Evolutionary conservation across 73 alveolate species (phyloP).

Genomic region (Stentor coeruleus): DNA sequence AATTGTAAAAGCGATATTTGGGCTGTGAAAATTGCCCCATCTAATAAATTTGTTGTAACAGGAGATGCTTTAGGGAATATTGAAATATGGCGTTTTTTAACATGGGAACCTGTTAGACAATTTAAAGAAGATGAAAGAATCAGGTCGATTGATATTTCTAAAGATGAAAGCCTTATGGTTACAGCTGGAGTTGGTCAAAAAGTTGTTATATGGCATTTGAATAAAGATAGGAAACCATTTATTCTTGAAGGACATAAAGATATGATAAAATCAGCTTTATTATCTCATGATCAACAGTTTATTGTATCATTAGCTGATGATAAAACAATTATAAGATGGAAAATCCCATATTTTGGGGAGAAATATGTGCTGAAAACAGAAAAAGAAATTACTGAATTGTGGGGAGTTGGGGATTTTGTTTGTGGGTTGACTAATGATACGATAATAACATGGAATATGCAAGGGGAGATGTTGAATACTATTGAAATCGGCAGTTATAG

Average conservation of each 20-base stretch:
- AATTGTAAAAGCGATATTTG: neutral
- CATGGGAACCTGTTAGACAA: neutral
- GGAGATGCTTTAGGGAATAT: neutral
- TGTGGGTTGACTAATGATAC: no score
- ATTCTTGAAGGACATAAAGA: neutral
- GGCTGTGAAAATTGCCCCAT: neutral
- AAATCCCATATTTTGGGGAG: neutral
- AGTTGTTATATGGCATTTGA: neutral
- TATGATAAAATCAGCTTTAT: neutral
- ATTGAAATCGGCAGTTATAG: no score
- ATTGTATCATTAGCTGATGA: neutral
- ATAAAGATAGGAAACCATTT: neutral
- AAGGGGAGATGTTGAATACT: no score
- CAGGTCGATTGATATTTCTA: conserved; percentile 2
- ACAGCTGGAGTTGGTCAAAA: neutral
- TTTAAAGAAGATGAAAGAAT: neutral
- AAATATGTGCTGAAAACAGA: no score
- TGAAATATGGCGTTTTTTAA: neutral
- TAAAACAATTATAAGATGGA: neutral
- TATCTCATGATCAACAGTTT: neutral
- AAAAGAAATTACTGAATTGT: no score
- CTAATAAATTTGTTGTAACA: neutral
- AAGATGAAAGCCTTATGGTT: neutral
- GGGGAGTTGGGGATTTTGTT: no score
- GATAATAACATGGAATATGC: no score